These are phyloP conservation scores for Neurospora intermedia DNA, from an alignment of 495 filamentous ascomycete species.

Conservation along the genomic window DNA sequence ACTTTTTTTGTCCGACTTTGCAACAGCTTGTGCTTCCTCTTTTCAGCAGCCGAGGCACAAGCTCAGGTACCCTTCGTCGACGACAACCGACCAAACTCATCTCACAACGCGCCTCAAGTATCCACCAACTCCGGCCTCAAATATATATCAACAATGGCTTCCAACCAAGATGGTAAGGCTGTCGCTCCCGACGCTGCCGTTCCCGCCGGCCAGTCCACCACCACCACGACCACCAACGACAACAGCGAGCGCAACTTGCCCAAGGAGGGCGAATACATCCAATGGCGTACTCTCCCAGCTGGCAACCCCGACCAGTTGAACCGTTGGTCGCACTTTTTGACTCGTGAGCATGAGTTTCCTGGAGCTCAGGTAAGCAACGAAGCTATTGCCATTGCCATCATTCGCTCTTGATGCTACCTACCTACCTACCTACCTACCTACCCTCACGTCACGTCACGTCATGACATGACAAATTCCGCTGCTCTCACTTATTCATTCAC, in stretches of 20 bases:
- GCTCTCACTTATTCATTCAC: neutral
- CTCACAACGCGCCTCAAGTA: neutral
- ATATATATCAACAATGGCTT: neutral
- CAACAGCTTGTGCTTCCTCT: neutral
- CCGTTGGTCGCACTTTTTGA: constrained; percentile 38
- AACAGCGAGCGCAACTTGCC: constrained; percentile 20
- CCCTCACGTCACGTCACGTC: neutral
- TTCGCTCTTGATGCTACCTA: neutral
- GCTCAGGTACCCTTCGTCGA: neutral
- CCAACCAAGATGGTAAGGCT: neutral
- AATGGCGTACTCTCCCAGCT: constrained; percentile 31
- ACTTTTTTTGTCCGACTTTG: neutral
- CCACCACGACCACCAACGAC: neutral
- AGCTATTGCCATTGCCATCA: neutral
- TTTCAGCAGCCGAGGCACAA: neutral
- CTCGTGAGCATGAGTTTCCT: constrained; percentile 75
- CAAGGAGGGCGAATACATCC: constrained; percentile 34
- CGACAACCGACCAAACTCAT: neutral
- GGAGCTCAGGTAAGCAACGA: constrained; percentile 61
- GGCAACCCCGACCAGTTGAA: constrained; percentile 29
- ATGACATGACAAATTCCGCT: neutral
- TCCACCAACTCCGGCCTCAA: neutral
- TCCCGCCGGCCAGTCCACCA: neutral
- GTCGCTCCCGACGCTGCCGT: neutral
- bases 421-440: neutral